phyloP scores from a whole-genome alignment of 2,329 filamentous ascomycete species.

The Verticillium nubilum region DNA sequence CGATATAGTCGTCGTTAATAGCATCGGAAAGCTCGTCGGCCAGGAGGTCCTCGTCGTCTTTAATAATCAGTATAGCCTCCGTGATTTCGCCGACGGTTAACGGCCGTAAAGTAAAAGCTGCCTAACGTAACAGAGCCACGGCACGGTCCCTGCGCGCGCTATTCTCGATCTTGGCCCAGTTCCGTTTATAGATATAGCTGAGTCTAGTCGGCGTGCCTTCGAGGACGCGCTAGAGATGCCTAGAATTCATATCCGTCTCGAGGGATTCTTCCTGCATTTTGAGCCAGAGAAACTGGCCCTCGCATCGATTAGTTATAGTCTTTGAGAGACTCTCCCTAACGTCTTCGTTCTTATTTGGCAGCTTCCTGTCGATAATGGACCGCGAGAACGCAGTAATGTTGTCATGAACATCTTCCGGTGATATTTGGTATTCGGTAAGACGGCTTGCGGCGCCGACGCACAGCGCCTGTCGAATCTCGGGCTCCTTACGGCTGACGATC shows the following conservation, averaged over 20 bases:
- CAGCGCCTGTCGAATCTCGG: constrained; percentile 16
- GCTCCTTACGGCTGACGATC: constrained; percentile 19
- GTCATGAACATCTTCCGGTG: constrained; percentile 12
- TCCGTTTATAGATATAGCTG: constrained; percentile 21
- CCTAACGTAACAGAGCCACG: constrained; percentile 23
- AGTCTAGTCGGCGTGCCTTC: constrained; percentile 20
- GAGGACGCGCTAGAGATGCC: constrained; percentile 20
- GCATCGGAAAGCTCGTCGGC: constrained; percentile 19
- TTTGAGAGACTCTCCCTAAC: constrained; percentile 14
- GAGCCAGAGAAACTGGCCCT: constrained; percentile 28
- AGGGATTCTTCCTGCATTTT: constrained; percentile 21
- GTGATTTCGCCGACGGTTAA: constrained; percentile 16
- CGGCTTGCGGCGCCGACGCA: background rate
- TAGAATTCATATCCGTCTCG: constrained; percentile 17
- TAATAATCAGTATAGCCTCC: constrained; percentile 17
- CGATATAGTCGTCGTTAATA: constrained; percentile 21
- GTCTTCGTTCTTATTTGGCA: constrained; percentile 17
- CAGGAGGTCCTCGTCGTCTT: constrained; percentile 11
- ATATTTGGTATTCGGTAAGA: constrained; percentile 15
- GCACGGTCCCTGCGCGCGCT: constrained; percentile 14
- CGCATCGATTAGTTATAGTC: constrained; percentile 18
- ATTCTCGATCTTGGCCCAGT: constrained; percentile 18
- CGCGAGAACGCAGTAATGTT: constrained; percentile 18
- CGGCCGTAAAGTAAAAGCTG: constrained; percentile 15
- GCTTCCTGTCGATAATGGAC: constrained; percentile 20